These are phyloP conservation scores for Geotrichum candidum DNA, from an alignment of 1,139 yeast species.

Conservation along the genomic window DNA sequence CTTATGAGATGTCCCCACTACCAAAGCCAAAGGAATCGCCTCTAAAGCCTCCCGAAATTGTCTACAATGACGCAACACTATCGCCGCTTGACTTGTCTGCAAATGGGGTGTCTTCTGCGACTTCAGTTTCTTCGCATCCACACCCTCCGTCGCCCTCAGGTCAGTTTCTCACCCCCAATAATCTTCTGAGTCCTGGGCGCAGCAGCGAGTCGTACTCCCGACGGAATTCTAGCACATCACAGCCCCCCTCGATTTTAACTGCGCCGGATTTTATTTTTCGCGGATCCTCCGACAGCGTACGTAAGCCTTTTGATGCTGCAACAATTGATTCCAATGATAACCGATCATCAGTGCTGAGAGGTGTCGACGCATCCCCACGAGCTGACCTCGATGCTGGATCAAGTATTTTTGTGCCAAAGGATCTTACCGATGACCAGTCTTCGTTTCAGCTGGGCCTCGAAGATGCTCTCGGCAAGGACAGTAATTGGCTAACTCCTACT, in stretches of 20 bases:
- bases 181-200: neutral
- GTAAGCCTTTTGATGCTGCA: neutral
- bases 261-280: neutral
- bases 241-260: neutral
- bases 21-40: neutral
- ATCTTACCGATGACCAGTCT: neutral
- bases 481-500: slow-evolving; percentile 17
- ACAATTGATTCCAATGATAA: neutral
- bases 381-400: neutral
- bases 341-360: neutral
- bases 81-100: neutral
- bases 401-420: neutral
- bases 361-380: slow-evolving; percentile 1
- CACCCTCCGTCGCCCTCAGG: neutral
- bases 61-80: neutral
- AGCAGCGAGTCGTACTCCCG: neutral
- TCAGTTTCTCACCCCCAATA: neutral
- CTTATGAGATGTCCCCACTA: neutral
- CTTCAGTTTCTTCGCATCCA: neutral
- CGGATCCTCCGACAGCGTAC: neutral
- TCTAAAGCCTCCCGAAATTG: neutral
- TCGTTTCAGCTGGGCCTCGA: slow-evolving; percentile 19
- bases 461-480: slow-evolving; percentile 27
- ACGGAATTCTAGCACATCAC: neutral
- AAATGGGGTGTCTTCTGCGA: neutral